Evolutionary conservation across 495 filamentous ascomycete genomes (phyloP).

Genomic region (Bathelium albidoporum): DNA sequence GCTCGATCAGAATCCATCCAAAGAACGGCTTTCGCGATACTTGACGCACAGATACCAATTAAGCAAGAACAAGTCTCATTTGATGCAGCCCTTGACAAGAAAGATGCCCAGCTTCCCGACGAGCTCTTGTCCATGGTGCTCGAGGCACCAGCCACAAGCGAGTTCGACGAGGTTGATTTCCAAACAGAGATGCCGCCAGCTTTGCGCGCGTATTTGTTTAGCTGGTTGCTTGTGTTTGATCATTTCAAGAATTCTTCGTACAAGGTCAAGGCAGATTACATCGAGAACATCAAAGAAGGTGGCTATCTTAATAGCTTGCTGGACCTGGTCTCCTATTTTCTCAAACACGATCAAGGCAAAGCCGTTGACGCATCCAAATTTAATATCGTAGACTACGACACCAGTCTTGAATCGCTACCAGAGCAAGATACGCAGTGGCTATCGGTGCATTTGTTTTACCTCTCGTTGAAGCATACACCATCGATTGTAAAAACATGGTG

Average conservation of each 20-base stretch:
- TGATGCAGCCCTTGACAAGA: slow-evolving; percentile 67
- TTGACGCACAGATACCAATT: slow-evolving; percentile 65
- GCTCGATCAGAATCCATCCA: slow-evolving; percentile 67
- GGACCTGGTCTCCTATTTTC: slow-evolving; percentile 68
- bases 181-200: slow-evolving; percentile 43
- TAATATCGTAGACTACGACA: slow-evolving; percentile 58
- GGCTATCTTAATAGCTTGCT: slow-evolving; percentile 59
- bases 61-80: slow-evolving; percentile 76
- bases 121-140: slow-evolving; percentile 41
- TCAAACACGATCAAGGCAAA: slow-evolving; percentile 59
- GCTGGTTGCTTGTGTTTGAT: slow-evolving; percentile 86
- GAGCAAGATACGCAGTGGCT: slow-evolving; percentile 72
- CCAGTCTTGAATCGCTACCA: slow-evolving; percentile 45
- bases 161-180: slow-evolving; percentile 31
- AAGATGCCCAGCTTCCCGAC: slow-evolving; percentile 41
- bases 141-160: slow-evolving; percentile 33
- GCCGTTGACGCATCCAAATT: slow-evolving; percentile 58
- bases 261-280: slow-evolving; percentile 70
- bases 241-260: slow-evolving; percentile 68
- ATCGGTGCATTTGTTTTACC: slow-evolving; percentile 76
- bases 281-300: slow-evolving; percentile 61
- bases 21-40: slow-evolving; percentile 65
- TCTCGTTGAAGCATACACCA: slow-evolving; percentile 62
- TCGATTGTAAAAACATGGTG: slow-evolving; percentile 81
- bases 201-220: slow-evolving; percentile 68